Base-by-base conservation (phyloP, 106 monocot genomes). In the Acorus gramineus region DNA sequence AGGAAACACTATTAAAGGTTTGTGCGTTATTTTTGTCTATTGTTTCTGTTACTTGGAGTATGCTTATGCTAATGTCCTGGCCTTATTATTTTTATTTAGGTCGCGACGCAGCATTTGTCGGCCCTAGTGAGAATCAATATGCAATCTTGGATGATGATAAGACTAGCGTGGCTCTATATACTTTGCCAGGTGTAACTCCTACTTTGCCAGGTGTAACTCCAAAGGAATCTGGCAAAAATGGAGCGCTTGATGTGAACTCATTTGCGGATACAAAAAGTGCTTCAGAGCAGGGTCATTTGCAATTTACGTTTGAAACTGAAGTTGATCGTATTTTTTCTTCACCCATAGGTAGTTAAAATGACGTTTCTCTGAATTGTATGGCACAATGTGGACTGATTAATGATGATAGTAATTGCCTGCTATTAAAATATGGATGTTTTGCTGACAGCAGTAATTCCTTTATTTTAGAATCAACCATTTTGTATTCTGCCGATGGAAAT, bases 111-210 rank as follows among this genome's bases (percentile, higher is more conserved):
- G 91, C 96, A 67, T 57, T 98, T 76, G 64, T 88, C 63, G 91
- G 96, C 56, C 79, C 81, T 56, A 82, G 77, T 65, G 88, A 98
- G 46, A 88, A 77, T 67, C 91, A 85, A 56, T 98, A 92, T 83
- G 90, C 83, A 55, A 85, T 98, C 68, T 81, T 98, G 53, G 91
- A 91, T 71, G 96, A 88, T 72, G 96, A 98, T 73, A 91, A 75
- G 72, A 81, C 69, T 72, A 79, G 79, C 12, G 67, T 98, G 63
- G 64, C 77, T 53, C 70, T 98, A 67, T 84, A 79, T 66, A 75
- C 66, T 64, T 73, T 98, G 51, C 65, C 76, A 58, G 70, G 71
- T 11, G 44, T 59, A 7, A 28, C 28, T 28, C 28, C 28, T 28
- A 28, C 28, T 28, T 28, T 28, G 28, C 28, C 28, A 28, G 28